Base-by-base conservation (phyloP, 2,329 filamentous ascomycete species). In the Penicillium sp. region DNA sequence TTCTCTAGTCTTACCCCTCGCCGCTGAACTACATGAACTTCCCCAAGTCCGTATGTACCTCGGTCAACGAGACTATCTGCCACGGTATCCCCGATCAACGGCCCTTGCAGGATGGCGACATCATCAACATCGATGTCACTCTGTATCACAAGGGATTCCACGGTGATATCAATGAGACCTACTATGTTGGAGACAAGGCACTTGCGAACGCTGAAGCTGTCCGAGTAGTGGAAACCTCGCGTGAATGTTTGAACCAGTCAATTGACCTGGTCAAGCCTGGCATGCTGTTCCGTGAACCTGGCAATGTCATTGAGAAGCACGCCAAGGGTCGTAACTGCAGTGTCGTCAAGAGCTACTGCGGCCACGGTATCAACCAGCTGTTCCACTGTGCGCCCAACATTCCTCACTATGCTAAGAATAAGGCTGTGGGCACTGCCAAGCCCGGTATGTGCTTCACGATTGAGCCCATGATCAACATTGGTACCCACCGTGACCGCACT, bases 361-460 rank as follows among this genome's bases (percentile, higher is more conserved):
- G 94, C 24, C 94, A 99, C 72, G 94, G 93, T 61, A 89, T 97
- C 77, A 96, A 96, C 77, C 88, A 86, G 62, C 81, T 96, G 42
- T 99, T 99, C 82, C 94, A 99, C 76, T 89, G 87, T 72, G 86
- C 92, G 29, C 94, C 94, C 1, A 97, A 95, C 71, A 88, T 99
- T 50, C 94, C 94, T 5, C 94, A 99, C 75, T 99, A 99, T 70
- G 93, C 88, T 56, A 97, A 96, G 82, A 99, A 97, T 78, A 99
- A 97, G 84, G 91, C 93, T 0, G 89, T 97, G 1, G 94, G 94
- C 47, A 86, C 89, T 66, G 94, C 92, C 58, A 97, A 97, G 79
- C 88, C 90, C 0, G 94, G 94, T 52, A 97, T 97, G 92, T 96
- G 92, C 62, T 99, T 99, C 69, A 99, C 94, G 0, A 99, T 99